Percentiles rank a stretch among this genome's conserved stretches.
Evolutionary conservation across 1,284 basidiomycete genomes (phyloP).

Genomic region (Ganoderma leucocontextum): DNA sequence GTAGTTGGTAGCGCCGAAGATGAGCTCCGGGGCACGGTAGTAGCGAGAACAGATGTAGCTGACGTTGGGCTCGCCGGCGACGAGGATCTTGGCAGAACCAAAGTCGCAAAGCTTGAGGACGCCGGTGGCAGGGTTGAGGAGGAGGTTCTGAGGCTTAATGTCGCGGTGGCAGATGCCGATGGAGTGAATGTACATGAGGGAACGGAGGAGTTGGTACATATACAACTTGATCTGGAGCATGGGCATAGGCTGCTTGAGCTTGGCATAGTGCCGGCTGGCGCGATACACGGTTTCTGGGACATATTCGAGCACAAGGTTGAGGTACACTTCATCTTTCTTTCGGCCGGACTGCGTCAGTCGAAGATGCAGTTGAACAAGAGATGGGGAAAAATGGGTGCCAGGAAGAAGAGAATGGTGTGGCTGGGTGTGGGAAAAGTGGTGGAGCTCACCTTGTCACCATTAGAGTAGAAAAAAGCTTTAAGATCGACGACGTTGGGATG

Average conservation of each 20-base stretch:
- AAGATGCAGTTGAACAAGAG: constrained; percentile 5
- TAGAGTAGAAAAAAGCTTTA: constrained; percentile 98
- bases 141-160: constrained; percentile 99
- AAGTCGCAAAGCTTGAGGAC: constrained; percentile 99
- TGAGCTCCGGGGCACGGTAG: constrained; percentile 98
- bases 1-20: constrained; percentile 99
- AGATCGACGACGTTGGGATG: constrained; percentile 99
- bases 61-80: constrained; percentile 98
- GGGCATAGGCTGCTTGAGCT: constrained; percentile 99
- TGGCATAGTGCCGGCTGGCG: constrained; percentile 97
- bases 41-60: constrained; percentile 99
- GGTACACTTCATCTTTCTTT: constrained; percentile 99
- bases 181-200: constrained; percentile 97
- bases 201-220: constrained; percentile 98
- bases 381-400: constrained; percentile 10
- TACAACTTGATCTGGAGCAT: constrained; percentile 99
- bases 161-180: constrained; percentile 98
- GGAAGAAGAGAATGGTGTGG: constrained; percentile 6
- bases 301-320: constrained; percentile 99
- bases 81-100: constrained; percentile 98
- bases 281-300: constrained; percentile 99
- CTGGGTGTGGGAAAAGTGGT: constrained; percentile 14
- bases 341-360: constrained; percentile 27
- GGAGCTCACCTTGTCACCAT: constrained; percentile 91
- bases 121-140: constrained; percentile 96